phyloP scores from a whole-genome alignment of 176 grass and related monocot genomes.

The Stipa capillata region DNA sequence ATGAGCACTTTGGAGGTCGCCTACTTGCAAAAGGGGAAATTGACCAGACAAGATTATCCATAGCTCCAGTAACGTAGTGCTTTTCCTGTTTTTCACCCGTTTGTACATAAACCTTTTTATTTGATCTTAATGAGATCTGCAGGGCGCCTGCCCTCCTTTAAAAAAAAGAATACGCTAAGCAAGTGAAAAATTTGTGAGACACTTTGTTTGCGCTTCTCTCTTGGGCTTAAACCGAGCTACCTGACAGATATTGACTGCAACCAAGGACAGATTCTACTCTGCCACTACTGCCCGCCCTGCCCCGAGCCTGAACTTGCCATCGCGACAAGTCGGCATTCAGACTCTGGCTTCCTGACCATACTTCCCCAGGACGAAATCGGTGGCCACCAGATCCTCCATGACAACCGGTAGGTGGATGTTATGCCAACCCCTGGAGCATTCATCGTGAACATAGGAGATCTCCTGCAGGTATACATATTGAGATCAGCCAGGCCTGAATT shows the following conservation, averaged over 20 bases:
- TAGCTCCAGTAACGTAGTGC: too few species aligned
- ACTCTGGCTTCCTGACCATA: constrained; percentile 48
- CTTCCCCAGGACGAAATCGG: constrained; percentile 57
- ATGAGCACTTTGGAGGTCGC: too few species aligned
- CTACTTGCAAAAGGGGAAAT: too few species aligned
- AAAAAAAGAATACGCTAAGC: constrained; percentile 30
- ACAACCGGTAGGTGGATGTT: constrained; percentile 36
- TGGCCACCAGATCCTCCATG: constrained; percentile 49
- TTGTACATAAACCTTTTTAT: too few species aligned
- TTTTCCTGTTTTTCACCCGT: not conserved
- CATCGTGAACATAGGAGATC: constrained; percentile 41
- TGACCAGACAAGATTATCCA: too few species aligned
- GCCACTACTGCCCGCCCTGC: constrained; percentile 64
- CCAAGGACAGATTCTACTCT: constrained; percentile 39
- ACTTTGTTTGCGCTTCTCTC: constrained; percentile 45
- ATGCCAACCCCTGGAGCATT: constrained; percentile 31
- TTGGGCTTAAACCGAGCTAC: constrained; percentile 44
- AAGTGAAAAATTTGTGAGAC: constrained; percentile 44
- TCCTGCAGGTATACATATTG: constrained; percentile 38
- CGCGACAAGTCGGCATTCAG: constrained; percentile 47
- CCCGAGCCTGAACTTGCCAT: constrained; percentile 59
- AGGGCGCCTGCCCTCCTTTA: too few species aligned
- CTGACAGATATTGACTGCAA: constrained; percentile 54
- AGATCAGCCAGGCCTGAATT: not conserved
- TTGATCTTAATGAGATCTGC: too few species aligned